Conservation (phyloP, 352 stramenopile genomes). For the Pythium coloratum region DNA sequence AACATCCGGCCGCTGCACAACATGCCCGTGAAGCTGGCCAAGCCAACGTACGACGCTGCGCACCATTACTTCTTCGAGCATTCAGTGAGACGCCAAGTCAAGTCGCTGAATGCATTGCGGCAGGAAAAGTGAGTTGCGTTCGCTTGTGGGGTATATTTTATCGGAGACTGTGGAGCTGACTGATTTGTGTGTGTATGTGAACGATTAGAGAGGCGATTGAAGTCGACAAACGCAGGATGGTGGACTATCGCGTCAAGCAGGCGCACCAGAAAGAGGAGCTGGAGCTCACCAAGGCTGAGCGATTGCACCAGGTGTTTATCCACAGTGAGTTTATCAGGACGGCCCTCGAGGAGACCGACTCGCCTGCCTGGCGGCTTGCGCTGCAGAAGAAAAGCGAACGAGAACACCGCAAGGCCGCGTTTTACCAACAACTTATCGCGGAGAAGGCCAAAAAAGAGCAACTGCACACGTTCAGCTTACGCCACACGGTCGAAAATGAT, state of each 20-base stretch:
- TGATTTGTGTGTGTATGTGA: background rate
- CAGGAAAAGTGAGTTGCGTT: constrained; percentile 45
- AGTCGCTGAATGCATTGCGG: constrained; percentile 46
- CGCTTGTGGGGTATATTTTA: background rate
- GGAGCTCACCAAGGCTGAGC: constrained; percentile 62
- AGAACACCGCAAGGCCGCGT: constrained; percentile 52
- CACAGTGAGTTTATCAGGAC: constrained; percentile 77
- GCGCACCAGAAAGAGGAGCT: constrained; percentile 40
- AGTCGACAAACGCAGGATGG: constrained; percentile 32
- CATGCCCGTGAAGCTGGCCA: constrained; percentile 53
- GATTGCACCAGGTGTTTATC: constrained; percentile 65
- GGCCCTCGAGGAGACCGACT: constrained; percentile 68
- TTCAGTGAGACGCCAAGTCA: constrained; percentile 59
- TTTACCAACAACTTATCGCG: constrained; percentile 55
- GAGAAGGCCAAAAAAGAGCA: constrained; percentile 46
- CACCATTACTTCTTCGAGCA: constrained; percentile 72
- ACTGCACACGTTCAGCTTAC: constrained; percentile 51
- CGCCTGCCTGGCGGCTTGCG: constrained; percentile 58
- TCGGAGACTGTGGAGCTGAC: background rate
- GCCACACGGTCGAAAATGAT: constrained; percentile 46
- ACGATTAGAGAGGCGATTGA: constrained; percentile 40
- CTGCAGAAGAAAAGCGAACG: constrained; percentile 59
- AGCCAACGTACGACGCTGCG: constrained; percentile 51
- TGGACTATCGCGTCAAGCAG: constrained; percentile 33
- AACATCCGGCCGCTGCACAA: constrained; percentile 62